phyloP scores from a whole-genome alignment of 2,329 filamentous ascomycete species.

The Phaeosphaeria sp. region DNA sequence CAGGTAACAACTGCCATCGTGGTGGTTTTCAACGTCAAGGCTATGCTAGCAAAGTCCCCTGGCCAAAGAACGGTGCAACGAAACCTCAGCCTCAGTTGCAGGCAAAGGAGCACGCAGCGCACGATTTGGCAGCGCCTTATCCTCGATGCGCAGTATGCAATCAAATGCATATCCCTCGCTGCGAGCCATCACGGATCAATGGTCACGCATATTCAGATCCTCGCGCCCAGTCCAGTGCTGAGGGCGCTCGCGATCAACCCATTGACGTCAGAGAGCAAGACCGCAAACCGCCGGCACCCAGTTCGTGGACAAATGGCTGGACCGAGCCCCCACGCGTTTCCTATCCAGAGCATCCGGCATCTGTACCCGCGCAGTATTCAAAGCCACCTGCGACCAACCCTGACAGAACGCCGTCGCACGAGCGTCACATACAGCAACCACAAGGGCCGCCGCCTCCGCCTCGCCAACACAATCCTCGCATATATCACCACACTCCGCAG shows the following conservation, averaged over 20 bases:
- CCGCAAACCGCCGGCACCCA: slow-evolving; percentile 29
- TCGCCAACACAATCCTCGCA: slow-evolving; percentile 38
- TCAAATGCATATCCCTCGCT: slow-evolving; percentile 40
- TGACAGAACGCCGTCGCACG: slow-evolving; percentile 29
- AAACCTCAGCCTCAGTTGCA: slow-evolving; percentile 70
- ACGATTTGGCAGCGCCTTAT: slow-evolving; percentile 25
- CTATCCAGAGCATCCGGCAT: slow-evolving; percentile 28
- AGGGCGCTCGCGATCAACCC: slow-evolving; percentile 55
- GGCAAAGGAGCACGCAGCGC: slow-evolving; percentile 71
- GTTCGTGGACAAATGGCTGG: slow-evolving; percentile 31
- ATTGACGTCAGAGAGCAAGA: slow-evolving; percentile 55
- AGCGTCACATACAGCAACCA: slow-evolving; percentile 29
- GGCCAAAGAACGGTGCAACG: slow-evolving; percentile 77
- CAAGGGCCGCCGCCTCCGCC: slow-evolving; percentile 21
- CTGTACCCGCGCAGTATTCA: slow-evolving; percentile 26
- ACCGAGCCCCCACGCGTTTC: slow-evolving; percentile 27
- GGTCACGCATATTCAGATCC: slow-evolving; percentile 33
- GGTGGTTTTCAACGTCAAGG: slow-evolving; percentile 91
- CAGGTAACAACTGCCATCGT: slow-evolving; percentile 79
- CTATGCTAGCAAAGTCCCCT: slow-evolving; percentile 80
- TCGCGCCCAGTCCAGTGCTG: slow-evolving; percentile 29
- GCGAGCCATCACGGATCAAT: slow-evolving; percentile 23
- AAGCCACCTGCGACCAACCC: slow-evolving; percentile 24
- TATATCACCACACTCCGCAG: slow-evolving; percentile 40
- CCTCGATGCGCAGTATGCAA: slow-evolving; percentile 26